Base-by-base conservation (phyloP, 202 grass and related monocot genomes). In the Digitaria exilis region DNA sequence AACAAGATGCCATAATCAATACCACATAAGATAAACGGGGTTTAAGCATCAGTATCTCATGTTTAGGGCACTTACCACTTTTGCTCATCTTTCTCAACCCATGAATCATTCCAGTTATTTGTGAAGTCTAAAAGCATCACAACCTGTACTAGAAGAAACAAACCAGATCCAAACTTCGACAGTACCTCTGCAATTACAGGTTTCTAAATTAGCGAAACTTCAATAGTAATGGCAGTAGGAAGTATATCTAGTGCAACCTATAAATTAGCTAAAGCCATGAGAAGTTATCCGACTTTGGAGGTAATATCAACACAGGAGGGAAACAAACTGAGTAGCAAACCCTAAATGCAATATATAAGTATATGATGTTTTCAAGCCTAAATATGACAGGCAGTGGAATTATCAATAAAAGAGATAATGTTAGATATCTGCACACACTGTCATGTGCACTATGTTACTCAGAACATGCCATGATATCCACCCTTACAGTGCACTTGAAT, bases 71-170 rank as follows among this genome's bases (percentile, higher is more conserved):
- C 84, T 86, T 62, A 95, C 95, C 92, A 98, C 81, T 93, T 98
- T 32, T 91, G 87, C 51, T 95, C 95, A 95, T 98, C 95, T 89
- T 98, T 98, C 87, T 98, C 92, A 50, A 95, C 89, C 95, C 95
- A 98, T 0, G 92, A 92, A 46, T 95, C 95, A 91, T 98, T 98
- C 95, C 95, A 95, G 73, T 84, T 91, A 62, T 94, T 92, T 82
- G 85, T 85, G 48, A 98, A 98, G 74, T 98, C 95, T 67, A 98
- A 80, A 39, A 98, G 88, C 86, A 98, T 90, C 70, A 95, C 80
- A 31, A 98, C 88, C 91, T 98, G 95, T 62, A 95, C 95, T 71
- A 98, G 86, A 87, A 98, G 95, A 79, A 98, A 98, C 57, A 98
- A 87, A n/a, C 95, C 95, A 28, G 95, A 98, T 37, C 95, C 95